Base-by-base conservation (phyloP, 768 basidiomycete genomes). In the Mycena rosella region DNA sequence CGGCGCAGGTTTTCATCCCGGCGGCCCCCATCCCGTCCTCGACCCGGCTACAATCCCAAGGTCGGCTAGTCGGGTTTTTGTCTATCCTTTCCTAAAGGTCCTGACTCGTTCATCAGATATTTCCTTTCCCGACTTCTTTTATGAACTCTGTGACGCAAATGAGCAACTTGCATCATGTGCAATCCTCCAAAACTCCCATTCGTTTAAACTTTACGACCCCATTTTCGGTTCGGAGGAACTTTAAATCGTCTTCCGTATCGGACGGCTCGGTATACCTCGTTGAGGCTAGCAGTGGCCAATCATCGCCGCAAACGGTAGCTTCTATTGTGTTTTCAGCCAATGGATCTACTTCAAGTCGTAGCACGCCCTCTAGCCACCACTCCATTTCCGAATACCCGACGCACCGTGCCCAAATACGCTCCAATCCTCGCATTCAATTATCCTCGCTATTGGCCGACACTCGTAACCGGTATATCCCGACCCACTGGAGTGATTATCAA, bases 401-500 rank as follows among this genome's bases (percentile, higher is more conserved):
- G 45, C 81, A 80, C 70, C 80, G 73, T 67, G 67, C 75, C 61
- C 79, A 81, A 65, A 77, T 76, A 69, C 83, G 64, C 36, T 63
- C 58, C 29, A 59, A 85, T 69, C 85, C 87, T 65, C 84, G 88
- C 47, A 85, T 89, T 53, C 87, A 86, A 73, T 84, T 87, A 44
- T 84, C 89, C 20, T 89, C 89, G 48, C 83, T 90, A 60, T 79
- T 90, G 40, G 79, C 86, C 24, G 85, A 88, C 60, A 78, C 84
- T 60, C 86, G 84, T 68, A 84, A 80, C 60, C 86, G 87, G 89
- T 88, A 77, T 72, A 79, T 75, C 58, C 58, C 60, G 72, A 65
- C 67, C 54, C 58, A 56, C 64, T 34, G 27, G 53, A 49, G 11
- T 48, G 24, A 55, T 13, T 32, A 40, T 53, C 54, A 14, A 60